phyloP scores from a whole-genome alignment of 176 grass and related monocot species.

The Alopecurus myosuroides region DNA sequence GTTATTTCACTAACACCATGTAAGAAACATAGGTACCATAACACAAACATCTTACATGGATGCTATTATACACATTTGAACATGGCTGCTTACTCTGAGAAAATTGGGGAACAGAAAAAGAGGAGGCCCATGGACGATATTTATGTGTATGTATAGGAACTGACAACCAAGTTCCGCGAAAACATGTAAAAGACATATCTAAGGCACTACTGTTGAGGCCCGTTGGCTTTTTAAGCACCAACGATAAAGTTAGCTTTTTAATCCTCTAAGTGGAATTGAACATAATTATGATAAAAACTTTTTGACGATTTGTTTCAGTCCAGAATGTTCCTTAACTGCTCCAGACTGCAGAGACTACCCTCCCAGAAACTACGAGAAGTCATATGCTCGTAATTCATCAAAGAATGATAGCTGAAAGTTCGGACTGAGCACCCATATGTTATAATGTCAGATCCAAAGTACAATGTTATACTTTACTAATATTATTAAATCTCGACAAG shows the following conservation, averaged over 20 bases:
- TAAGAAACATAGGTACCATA: constrained; percentile 16
- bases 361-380: not conserved
- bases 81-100: not conserved
- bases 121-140: not conserved
- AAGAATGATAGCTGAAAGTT: not conserved
- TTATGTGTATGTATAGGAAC: not conserved
- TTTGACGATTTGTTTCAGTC: not conserved
- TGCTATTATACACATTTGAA: not conserved
- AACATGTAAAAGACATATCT: not conserved
- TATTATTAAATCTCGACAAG: not conserved
- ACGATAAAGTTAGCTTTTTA: not conserved
- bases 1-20: constrained; percentile 16
- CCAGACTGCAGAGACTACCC: not conserved
- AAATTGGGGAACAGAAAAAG: not conserved
- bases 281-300: not conserved
- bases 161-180: not conserved
- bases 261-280: not conserved
- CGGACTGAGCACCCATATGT: not conserved
- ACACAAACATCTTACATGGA: not conserved
- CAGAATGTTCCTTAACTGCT: not conserved
- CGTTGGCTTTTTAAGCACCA: not conserved
- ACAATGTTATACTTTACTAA: not conserved
- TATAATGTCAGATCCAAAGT: not conserved
- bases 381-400: not conserved
- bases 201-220: not conserved